Base-by-base conservation (phyloP, 2,329 filamentous ascomycete genomes). In the Sclerotinia spermophila region DNA sequence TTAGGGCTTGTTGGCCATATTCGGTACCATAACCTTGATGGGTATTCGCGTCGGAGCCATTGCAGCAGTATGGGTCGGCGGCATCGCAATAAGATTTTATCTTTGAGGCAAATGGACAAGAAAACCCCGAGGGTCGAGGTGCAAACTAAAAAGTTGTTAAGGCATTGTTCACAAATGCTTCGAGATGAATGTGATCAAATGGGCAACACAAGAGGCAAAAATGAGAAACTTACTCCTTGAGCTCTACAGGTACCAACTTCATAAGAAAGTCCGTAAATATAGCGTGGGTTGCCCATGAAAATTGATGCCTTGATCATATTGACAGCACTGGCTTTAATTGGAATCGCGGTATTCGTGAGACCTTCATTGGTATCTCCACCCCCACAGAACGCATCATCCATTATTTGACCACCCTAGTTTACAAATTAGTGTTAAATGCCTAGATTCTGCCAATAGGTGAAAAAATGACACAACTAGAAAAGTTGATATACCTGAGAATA, bases 241-340 rank as follows among this genome's bases (percentile, higher is more conserved):
- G 86, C 85, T 48, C 75, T 80, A 81, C 87, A 90, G 13, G 86
- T 89, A 35, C 88, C 88, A 64, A 89, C 86, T 66, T 89, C 84
- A 77, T 88, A 90, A 1, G 87, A 79, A 35, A 87, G 81, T 2
- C 87, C 87, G 8, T 80, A 78, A 11, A 83, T 81, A 75, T 86
- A 86, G 71, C 87, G 83, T 5, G 89, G 89, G 75, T 89, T 85
- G 10, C 89, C 89, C 84, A 90, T 86, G 77, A 90, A 86, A 74
- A 91, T 89, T 21, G 85, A 87, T 0, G 86, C 89, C 79, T 89
- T 89, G 74, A 91, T 85, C 76, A 84, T 84, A 5, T 79, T 80
- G 11, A 88, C 79, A 4, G 86, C 86, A 8, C 81, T 81, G 6
- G 83, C 81, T 13, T 81, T 79, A 55, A 86, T 79, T 51, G 80